Percentiles rank a stretch among this genome's conserved stretches.
phyloP scores from a whole-genome alignment of 192 early-diverging fungal species.

The Podila epicladia region DNA sequence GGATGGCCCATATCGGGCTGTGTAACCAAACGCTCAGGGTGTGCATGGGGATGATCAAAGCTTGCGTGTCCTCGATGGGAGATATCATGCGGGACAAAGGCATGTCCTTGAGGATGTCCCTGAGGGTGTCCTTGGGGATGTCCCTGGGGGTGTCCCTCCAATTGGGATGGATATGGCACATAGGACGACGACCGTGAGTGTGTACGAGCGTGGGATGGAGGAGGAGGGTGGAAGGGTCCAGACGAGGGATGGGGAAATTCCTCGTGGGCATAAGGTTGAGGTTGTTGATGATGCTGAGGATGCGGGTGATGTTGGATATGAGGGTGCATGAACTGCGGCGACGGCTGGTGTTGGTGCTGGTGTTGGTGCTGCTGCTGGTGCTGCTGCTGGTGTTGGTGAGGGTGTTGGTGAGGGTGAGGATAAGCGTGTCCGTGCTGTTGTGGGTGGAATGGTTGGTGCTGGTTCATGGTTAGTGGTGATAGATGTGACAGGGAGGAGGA shows the following conservation, averaged over 20 bases:
- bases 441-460: constrained; percentile 14
- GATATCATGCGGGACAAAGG: constrained; percentile 2
- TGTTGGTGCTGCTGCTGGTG: constrained; percentile 4
- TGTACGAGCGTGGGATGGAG: constrained; percentile 16
- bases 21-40: constrained; percentile 3
- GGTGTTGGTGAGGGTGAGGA: constrained; percentile 4
- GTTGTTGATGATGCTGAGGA: constrained; percentile 1
- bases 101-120: not conserved
- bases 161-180: constrained; percentile 11
- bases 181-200: constrained; percentile 35
- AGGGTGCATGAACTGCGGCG: constrained; percentile 16
- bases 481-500: not conserved
- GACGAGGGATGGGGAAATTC: not conserved
- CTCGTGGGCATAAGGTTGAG: not conserved
- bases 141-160: not conserved
- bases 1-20: not conserved
- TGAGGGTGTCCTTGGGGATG: not conserved
- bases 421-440: not conserved
- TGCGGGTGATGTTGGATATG: constrained; percentile 15
- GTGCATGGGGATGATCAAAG: not conserved
- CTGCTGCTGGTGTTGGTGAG: constrained; percentile 14
- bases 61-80: not conserved
- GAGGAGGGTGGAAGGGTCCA: constrained; percentile 1
- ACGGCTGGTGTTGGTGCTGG: constrained; percentile 7
- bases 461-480: constrained; percentile 4